These are phyloP conservation scores for Haplosporangium sp. DNA, from an alignment of 371 early-diverging fungal species.

Conservation along the genomic window DNA sequence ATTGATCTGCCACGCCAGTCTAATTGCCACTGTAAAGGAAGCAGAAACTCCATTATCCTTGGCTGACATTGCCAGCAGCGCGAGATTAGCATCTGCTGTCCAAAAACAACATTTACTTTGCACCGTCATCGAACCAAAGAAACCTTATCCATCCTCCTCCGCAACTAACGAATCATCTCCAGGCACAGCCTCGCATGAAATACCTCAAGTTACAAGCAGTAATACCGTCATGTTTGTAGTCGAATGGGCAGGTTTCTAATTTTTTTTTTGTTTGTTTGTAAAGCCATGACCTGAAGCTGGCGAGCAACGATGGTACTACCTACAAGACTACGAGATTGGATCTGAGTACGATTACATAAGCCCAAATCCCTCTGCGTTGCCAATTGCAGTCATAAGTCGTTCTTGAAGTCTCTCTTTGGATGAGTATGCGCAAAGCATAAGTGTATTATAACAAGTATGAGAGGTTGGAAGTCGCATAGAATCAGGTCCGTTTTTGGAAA, in stretches of 20 bases:
- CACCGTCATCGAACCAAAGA: conserved; percentile 2
- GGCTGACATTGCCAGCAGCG: conserved; percentile 31
- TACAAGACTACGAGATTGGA: background rate
- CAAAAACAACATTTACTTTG: conserved; percentile 49
- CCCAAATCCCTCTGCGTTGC: conserved; percentile 98
- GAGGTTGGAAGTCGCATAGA: conserved; percentile 87
- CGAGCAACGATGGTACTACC: background rate
- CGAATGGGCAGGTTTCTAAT: conserved; percentile 65
- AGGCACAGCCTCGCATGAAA: background rate
- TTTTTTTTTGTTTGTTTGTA: too few relatives aligned
- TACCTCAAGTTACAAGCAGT: background rate
- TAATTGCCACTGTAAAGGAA: conserved; percentile 31
- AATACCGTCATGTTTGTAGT: conserved; percentile 47
- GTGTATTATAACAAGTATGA: conserved; percentile 94
- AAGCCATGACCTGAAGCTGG: background rate
- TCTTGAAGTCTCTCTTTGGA: conserved; percentile 85
- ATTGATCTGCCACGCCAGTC: conserved; percentile 40
- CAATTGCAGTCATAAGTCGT: conserved; percentile 92
- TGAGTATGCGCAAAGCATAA: conserved; percentile 95
- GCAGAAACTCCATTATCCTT: conserved; percentile 18
- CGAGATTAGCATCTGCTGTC: conserved; percentile 45
- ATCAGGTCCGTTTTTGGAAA: conserved; percentile 98
- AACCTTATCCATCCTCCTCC: background rate
- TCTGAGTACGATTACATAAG: conserved; percentile 65
- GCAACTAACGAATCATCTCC: background rate